phyloP scores from a whole-genome alignment of 2,329 filamentous ascomycete genomes.

The Claviceps sp. region DNA sequence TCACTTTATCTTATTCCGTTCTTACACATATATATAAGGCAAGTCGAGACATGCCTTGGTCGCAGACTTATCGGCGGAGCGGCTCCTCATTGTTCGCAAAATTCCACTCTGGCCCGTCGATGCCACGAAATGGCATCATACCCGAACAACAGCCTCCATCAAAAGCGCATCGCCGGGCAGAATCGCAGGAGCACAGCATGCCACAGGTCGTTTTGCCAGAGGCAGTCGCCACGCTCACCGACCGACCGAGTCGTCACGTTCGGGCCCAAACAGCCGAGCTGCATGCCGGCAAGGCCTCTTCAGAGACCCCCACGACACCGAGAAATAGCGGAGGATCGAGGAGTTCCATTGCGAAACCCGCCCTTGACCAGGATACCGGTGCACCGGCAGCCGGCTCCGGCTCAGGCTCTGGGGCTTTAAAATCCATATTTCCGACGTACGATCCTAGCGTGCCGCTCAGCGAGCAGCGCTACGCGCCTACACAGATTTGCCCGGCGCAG shows the following conservation, averaged over 20 bases:
- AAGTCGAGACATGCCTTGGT: not conserved
- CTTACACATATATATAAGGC: no score
- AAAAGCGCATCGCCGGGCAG: constrained; percentile 17
- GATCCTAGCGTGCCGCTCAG: constrained; percentile 53
- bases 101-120: constrained; percentile 23
- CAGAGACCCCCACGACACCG: constrained; percentile 35
- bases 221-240: no score
- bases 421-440: constrained; percentile 66
- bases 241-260: no score
- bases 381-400: constrained; percentile 13
- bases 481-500: constrained; percentile 47
- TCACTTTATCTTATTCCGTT: not conserved
- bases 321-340: constrained; percentile 36
- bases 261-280: no score
- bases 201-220: not conserved
- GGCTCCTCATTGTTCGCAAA: constrained; percentile 44
- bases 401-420: constrained; percentile 24
- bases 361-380: constrained; percentile 23
- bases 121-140: constrained; percentile 9
- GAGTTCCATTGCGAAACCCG: constrained; percentile 44
- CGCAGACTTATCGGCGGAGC: not conserved
- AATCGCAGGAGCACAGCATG: constrained; percentile 20
- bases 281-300: constrained; percentile 34
- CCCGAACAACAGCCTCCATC: constrained; percentile 10
- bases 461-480: constrained; percentile 58